These are phyloP conservation scores for Exophiala dermatitidis DNA, from an alignment of 2,329 filamentous ascomycete species.

Conservation along the genomic window DNA sequence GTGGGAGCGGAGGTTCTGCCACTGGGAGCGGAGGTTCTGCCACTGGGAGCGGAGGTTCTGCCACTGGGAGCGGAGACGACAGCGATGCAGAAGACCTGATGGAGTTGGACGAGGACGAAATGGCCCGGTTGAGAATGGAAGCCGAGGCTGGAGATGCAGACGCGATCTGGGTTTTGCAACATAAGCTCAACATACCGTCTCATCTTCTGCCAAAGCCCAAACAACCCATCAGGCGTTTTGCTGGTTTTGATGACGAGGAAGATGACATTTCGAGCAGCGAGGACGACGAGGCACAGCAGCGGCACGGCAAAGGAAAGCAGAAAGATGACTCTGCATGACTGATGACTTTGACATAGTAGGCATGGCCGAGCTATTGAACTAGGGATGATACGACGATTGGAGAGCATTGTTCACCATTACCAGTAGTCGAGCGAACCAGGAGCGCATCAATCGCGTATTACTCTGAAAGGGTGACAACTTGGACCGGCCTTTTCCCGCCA, in stretches of 20 bases:
- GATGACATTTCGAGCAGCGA: constrained; percentile 40
- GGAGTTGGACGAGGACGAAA: constrained; percentile 26
- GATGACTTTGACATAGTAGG: background rate
- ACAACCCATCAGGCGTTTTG: constrained; percentile 32
- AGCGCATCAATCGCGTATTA: no score
- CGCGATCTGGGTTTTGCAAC: constrained; percentile 28
- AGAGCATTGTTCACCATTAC: no score
- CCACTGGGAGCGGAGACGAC: constrained; percentile 35
- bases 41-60: constrained; percentile 31
- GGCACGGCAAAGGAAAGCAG: constrained; percentile 9
- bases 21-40: constrained; percentile 35
- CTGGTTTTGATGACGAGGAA: constrained; percentile 45
- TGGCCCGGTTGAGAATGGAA: constrained; percentile 21
- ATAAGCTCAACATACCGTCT: constrained; percentile 22
- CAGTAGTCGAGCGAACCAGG: no score
- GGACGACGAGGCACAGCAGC: constrained; percentile 30
- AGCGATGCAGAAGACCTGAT: constrained; percentile 32
- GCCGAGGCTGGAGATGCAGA: constrained; percentile 26
- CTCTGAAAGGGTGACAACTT: no score
- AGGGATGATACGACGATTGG: no score
- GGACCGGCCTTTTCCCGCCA: no score
- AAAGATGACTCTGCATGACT: background rate
- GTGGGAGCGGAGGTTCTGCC: constrained; percentile 31
- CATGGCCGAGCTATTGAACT: no score
- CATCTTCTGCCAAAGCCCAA: constrained; percentile 21